Evolutionary conservation across 371 early-diverging fungal species (phyloP).

Genomic region (Sporodiniella umbellata): DNA sequence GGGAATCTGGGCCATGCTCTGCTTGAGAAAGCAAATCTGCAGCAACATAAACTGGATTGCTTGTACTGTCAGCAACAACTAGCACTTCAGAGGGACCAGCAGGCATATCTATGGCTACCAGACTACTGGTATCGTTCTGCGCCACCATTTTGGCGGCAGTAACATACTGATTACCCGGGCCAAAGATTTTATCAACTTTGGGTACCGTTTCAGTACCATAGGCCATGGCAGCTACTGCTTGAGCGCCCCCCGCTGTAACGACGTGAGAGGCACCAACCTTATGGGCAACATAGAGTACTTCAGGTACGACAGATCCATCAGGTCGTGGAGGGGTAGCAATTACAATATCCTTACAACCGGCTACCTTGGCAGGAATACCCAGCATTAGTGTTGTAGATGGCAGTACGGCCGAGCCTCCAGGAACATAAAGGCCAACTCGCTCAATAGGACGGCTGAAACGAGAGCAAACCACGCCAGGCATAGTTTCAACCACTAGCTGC

Average conservation of each 20-base stretch:
- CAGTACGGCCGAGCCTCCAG: constrained; percentile 96
- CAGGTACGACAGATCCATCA: constrained; percentile 90
- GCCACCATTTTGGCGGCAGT: constrained; percentile 97
- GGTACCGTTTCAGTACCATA: constrained; percentile 94
- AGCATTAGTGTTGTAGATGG: constrained; percentile 95
- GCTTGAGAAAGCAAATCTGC: constrained; percentile 96
- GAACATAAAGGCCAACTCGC: constrained; percentile 95
- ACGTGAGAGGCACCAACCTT: constrained; percentile 92
- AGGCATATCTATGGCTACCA: constrained; percentile 98
- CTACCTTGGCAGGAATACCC: constrained; percentile 96
- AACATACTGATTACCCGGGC: constrained; percentile 98
- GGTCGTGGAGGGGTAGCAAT: constrained; percentile 95
- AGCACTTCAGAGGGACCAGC: constrained; percentile 97
- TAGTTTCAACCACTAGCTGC: constrained; percentile 84
- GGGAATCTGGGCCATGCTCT: constrained; percentile 95
- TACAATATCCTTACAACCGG: constrained; percentile 93
- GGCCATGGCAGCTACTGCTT: constrained; percentile 98
- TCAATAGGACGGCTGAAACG: constrained; percentile 93
- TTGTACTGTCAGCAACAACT: constrained; percentile 86
- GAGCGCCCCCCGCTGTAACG: constrained; percentile 95
- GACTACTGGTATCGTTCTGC: constrained; percentile 87
- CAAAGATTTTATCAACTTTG: constrained; percentile 98
- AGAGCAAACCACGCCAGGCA: constrained; percentile 94
- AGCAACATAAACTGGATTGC: constrained; percentile 89
- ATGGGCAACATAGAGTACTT: constrained; percentile 97